Evolutionary conservation across 352 stramenopile species (phyloP), one percentile per base, ranked within the genome.

Genomic region (Phytophthora foliorum): DNA sequence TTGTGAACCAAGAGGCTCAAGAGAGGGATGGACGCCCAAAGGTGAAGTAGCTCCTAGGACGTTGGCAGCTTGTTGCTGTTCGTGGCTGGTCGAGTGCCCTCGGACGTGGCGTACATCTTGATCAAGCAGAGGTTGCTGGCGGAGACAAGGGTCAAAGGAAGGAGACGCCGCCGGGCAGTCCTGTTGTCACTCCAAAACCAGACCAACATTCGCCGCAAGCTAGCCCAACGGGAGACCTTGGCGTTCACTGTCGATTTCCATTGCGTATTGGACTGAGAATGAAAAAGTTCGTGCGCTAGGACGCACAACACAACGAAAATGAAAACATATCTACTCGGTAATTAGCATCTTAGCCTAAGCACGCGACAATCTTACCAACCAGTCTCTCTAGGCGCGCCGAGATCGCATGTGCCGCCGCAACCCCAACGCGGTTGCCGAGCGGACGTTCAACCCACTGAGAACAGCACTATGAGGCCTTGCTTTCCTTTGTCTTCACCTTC

Each of bases 311-410:
- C 16, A 24, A 57, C 34, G 54, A 64, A 60, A 74, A 67, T 65
- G 53, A 70, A 78, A 78, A 78, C 57, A 75, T 73, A 75, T 78
- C 70, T 78, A 78, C 42, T 49, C 42, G 42, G 42, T 49, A 49
- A 49, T 49, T 49, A 62, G 53, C 72, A 67, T 67, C 53, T 74
- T 74, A 65, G 63, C 63, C 67, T 62, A 67, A 61, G 62, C 50
- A 73, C 68, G 57, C 63, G 56, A 66, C 68, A 61, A 59, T 63
- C 66, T 63, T 69, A 68, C 61, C 60, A 70, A 75, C 61, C 55
- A 64, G 56, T 68, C 63, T 72, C 62, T 72, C 62, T 64, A 68
- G 55, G 50, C 62, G 62, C 51, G 45, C 38, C 24, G 63, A 63
- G 58, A 51, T 58, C 51, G 21, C 42, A 32, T 36, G 25, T 51